phyloP scores from a whole-genome alignment of 2,329 filamentous ascomycete genomes.

The Aspergillus bombycis region DNA sequence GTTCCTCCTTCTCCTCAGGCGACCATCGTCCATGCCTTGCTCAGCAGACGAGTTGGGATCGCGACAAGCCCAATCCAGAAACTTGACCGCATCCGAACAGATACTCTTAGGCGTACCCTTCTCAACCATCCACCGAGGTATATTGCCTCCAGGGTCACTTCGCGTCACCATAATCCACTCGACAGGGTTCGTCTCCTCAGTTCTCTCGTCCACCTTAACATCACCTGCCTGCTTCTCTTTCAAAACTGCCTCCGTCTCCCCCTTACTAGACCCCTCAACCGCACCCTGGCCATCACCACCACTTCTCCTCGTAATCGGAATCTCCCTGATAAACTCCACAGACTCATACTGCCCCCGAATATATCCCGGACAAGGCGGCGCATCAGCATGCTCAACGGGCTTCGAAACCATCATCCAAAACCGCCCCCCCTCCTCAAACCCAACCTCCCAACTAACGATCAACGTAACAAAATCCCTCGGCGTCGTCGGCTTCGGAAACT shows the following conservation, averaged over 20 bases:
- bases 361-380: conserved; percentile 70
- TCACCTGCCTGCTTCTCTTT: neutral
- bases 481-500: conserved; percentile 86
- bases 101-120: conserved; percentile 82
- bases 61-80: conserved; percentile 74
- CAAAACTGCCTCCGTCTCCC: neutral
- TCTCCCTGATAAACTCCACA: conserved; percentile 85
- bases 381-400: conserved; percentile 76
- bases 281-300: neutral
- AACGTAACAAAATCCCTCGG: conserved; percentile 86
- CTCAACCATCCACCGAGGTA: conserved; percentile 90
- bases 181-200: conserved; percentile 65
- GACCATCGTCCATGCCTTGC: neutral
- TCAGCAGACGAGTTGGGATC: conserved; percentile 50
- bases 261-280: conserved; percentile 13
- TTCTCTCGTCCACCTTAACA: conserved; percentile 31
- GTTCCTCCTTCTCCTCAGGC: conserved; percentile 3
- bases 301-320: conserved; percentile 52
- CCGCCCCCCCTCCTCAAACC: conserved; percentile 46
- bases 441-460: conserved; percentile 65
- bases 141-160: conserved; percentile 84
- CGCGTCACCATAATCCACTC: conserved; percentile 95
- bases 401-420: conserved; percentile 88
- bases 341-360: conserved; percentile 88
- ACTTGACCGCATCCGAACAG: conserved; percentile 76